Percentiles rank a stretch among this genome's conserved stretches.
Evolutionary conservation across 768 basidiomycete genomes (phyloP).

Genomic region (Mrakia gelida): DNA sequence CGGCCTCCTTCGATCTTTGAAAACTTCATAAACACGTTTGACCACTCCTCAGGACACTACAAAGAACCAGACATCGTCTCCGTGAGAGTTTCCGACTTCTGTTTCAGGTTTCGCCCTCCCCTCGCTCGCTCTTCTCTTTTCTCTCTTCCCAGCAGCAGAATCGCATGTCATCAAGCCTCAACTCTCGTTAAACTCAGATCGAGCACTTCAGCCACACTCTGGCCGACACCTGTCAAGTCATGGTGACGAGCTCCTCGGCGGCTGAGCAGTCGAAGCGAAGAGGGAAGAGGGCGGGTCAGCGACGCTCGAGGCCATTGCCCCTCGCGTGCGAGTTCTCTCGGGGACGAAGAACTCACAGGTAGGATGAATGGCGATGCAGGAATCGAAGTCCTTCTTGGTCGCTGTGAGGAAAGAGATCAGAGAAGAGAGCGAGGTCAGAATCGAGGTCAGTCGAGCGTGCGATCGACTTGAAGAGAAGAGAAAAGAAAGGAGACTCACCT

Average conservation of each 20-base stretch:
- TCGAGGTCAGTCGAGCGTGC: neutral
- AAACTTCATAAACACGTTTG: too few relatives aligned
- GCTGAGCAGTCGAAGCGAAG: neutral
- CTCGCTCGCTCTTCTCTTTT: too few relatives aligned
- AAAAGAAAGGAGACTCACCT: neutral
- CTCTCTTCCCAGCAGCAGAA: too few relatives aligned
- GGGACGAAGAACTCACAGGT: neutral
- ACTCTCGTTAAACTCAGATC: too few relatives aligned
- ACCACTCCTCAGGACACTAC: too few relatives aligned
- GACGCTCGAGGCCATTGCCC: neutral
- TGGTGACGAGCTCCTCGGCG: slow-evolving; percentile 24
- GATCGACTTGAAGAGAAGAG: neutral
- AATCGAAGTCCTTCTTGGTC: slow-evolving; percentile 16
- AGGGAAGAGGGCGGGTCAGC: neutral
- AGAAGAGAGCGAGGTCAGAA: neutral
- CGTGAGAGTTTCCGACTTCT: too few relatives aligned
- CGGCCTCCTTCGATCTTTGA: too few relatives aligned
- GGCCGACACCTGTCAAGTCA: neutral
- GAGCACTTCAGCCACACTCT: too few relatives aligned
- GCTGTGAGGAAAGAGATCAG: neutral
- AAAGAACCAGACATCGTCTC: too few relatives aligned
- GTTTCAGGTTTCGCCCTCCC: too few relatives aligned
- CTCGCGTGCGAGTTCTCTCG: too few relatives aligned
- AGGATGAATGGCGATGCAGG: slow-evolving; percentile 19
- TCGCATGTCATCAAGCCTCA: too few relatives aligned